phyloP scores from a whole-genome alignment of 208 protist species.

The Polymyxa betae region DNA sequence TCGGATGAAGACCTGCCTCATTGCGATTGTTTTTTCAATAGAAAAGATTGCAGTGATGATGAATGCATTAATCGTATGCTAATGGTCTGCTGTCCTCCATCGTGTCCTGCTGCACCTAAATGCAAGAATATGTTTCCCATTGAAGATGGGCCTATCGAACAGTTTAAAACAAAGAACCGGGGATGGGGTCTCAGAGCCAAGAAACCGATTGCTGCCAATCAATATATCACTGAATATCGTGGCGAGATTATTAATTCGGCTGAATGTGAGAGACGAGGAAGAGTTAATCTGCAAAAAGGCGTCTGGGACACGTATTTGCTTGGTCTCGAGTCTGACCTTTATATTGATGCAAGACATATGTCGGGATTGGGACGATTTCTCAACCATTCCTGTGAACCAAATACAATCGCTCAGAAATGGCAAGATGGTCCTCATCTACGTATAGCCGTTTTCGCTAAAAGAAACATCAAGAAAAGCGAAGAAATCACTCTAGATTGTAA shows the following conservation, averaged over 20 bases:
- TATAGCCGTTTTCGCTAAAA: not conserved
- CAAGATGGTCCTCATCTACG: not conserved
- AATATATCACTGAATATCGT: conserved; percentile 29
- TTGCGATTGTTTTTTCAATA: not conserved
- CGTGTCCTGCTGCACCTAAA: not conserved
- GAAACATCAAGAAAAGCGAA: not conserved
- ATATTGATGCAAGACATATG: not conserved
- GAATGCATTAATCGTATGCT: not conserved
- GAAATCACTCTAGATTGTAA: conserved; percentile 19
- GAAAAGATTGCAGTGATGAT: not conserved
- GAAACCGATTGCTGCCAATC: not conserved
- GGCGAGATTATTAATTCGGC: not conserved
- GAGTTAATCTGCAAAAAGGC: not conserved
- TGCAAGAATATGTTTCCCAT: conserved; percentile 22
- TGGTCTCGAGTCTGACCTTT: not conserved
- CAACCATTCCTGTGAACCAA: conserved; percentile 24
- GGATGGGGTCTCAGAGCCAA: conserved; percentile 26
- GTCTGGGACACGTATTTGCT: conserved; percentile 18
- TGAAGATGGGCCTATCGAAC: not conserved
- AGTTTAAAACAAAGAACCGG: not conserved
- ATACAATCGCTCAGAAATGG: not conserved
- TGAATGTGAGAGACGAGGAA: not conserved
- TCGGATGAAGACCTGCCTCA: not conserved
- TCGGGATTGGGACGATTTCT: not conserved
- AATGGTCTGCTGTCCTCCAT: not conserved